phyloP scores from a whole-genome alignment of 1,284 basidiomycete genomes.

The Phaffia rhodozyma region DNA sequence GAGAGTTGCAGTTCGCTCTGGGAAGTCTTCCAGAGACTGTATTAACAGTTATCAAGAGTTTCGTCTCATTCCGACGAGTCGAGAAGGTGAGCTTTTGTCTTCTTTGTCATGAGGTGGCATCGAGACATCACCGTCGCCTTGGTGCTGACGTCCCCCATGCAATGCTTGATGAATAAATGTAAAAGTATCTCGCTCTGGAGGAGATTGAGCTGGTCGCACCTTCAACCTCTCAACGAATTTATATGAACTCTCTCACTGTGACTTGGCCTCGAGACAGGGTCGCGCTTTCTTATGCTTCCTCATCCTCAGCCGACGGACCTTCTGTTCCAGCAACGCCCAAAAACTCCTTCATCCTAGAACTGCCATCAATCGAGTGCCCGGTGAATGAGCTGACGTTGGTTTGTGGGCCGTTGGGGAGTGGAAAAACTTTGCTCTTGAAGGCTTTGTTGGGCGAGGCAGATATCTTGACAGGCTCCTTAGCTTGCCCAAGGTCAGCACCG shows the following conservation, averaged over 20 bases:
- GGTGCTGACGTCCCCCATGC: neutral
- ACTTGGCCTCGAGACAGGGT: slow-evolving; percentile 72
- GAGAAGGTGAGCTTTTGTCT: slow-evolving; percentile 44
- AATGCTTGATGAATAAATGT: too few relatives aligned
- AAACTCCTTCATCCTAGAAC: slow-evolving; percentile 66
- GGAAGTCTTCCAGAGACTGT: slow-evolving; percentile 81
- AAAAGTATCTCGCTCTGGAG: slow-evolving; percentile 51
- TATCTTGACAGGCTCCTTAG: slow-evolving; percentile 54
- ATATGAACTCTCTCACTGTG: slow-evolving; percentile 68
- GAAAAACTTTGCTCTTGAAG: slow-evolving; percentile 65
- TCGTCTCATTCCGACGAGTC: slow-evolving; percentile 78
- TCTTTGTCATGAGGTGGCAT: neutral
- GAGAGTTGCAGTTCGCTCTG: slow-evolving; percentile 52
- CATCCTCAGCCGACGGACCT: slow-evolving; percentile 6
- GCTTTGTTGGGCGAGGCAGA: slow-evolving; percentile 87
- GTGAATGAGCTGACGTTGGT: slow-evolving; percentile 62
- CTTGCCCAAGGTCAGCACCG: slow-evolving; percentile 71
- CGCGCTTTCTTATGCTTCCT: neutral
- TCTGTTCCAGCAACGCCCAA: slow-evolving; percentile 56
- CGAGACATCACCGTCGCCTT: slow-evolving; percentile 20
- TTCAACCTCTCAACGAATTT: slow-evolving; percentile 40
- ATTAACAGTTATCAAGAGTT: slow-evolving; percentile 65
- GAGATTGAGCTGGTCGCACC: slow-evolving; percentile 55
- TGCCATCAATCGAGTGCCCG: slow-evolving; percentile 67
- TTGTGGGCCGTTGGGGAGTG: slow-evolving; percentile 60